Conservation (phyloP, 73 alveolate species). For the Stentor roeselii region DNA sequence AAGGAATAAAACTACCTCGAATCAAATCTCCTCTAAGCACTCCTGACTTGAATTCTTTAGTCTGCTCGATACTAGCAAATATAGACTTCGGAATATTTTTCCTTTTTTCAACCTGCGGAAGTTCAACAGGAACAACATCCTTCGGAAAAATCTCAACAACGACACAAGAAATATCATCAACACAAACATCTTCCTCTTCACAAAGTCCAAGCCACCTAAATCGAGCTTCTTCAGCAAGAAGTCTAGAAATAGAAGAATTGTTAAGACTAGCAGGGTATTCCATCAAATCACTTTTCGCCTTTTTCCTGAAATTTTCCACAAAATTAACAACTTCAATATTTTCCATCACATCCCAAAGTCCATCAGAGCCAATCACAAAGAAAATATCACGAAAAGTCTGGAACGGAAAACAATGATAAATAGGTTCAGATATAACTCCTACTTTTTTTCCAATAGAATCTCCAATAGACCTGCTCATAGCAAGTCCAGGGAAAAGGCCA, state of each 20-base stretch:
- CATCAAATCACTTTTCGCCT: neutral
- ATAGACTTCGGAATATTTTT: neutral
- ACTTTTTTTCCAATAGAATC: conserved; percentile 3
- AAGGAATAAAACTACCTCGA: neutral
- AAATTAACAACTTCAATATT: conserved; percentile 22
- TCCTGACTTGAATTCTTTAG: neutral
- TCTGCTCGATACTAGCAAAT: neutral
- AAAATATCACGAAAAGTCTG: neutral
- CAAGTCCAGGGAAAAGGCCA: conserved; percentile 24
- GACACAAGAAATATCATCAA: neutral
- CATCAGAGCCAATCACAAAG: conserved; percentile 25
- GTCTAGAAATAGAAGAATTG: neutral
- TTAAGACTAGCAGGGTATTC: neutral
- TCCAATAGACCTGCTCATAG: conserved; percentile 22
- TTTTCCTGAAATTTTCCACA: neutral
- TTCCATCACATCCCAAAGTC: conserved; percentile 26
- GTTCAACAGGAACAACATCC: neutral
- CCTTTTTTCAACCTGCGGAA: neutral
- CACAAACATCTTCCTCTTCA: neutral
- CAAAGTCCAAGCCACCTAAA: neutral
- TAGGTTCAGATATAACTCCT: conserved; percentile 24
- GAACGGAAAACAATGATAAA: neutral
- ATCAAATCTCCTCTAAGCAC: neutral
- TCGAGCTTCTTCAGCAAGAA: neutral
- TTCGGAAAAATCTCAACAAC: neutral